These are phyloP conservation scores for Castanea sativa DNA, from an alignment of 306 rosid genomes.

Conservation along the genomic window DNA sequence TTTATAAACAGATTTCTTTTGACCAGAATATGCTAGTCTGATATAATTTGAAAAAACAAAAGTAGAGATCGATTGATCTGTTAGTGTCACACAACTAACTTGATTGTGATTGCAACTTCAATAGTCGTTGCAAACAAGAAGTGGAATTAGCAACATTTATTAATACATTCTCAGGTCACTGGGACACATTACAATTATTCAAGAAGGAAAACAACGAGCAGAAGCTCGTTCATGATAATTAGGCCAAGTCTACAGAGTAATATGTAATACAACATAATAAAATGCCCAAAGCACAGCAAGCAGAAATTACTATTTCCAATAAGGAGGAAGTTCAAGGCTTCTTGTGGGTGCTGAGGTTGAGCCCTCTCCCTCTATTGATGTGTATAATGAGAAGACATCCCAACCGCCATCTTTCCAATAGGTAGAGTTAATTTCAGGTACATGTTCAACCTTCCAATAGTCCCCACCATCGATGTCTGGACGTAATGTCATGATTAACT, in stretches of 20 bases:
- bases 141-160: too few species aligned
- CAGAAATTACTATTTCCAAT: not conserved
- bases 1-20: too few species aligned
- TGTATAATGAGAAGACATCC: constrained; percentile 48
- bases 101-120: too few species aligned
- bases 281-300: not conserved
- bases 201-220: too few species aligned
- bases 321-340: not conserved
- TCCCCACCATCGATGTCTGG: constrained; percentile 46
- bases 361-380: not conserved
- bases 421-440: constrained; percentile 55
- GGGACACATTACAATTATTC: too few species aligned
- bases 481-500: constrained; percentile 44
- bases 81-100: too few species aligned
- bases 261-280: not conserved
- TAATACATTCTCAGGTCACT: too few species aligned
- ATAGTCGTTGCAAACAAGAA: too few species aligned
- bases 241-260: not conserved
- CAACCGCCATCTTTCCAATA: constrained; percentile 68
- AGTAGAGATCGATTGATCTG: too few species aligned
- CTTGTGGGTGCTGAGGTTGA: not conserved
- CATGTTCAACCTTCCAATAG: constrained; percentile 46
- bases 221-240: constrained; percentile 22
- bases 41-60: too few species aligned
- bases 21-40: too few species aligned